phyloP scores from a whole-genome alignment of 169 alveolate species.

The Eimeria mitis region DNA sequence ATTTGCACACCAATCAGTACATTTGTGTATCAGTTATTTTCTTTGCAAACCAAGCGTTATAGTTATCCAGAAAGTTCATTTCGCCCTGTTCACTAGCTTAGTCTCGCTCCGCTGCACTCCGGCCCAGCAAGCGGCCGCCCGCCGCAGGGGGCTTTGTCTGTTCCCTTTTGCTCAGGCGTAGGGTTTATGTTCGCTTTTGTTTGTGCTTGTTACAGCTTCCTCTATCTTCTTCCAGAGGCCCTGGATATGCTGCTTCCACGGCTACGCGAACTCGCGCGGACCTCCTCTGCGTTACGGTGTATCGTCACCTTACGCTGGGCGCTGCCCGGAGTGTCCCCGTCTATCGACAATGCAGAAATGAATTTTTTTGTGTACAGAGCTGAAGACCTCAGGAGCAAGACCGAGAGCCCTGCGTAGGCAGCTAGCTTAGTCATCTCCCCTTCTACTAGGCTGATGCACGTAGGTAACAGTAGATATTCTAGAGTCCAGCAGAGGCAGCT shows the following conservation, averaged over 20 bases:
- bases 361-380: background rate
- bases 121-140: background rate
- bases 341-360: background rate
- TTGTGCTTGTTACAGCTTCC: background rate
- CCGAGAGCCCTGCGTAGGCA: background rate
- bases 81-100: too few relatives aligned
- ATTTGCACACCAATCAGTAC: too few relatives aligned
- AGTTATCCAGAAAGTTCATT: too few relatives aligned
- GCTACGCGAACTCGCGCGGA: background rate
- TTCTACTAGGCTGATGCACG: background rate
- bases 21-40: too few relatives aligned
- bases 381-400: background rate
- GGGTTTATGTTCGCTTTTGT: background rate
- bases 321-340: background rate
- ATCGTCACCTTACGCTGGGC: constrained; percentile 34
- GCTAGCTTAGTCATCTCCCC: background rate
- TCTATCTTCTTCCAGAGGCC: constrained; percentile 64
- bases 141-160: background rate
- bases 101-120: background rate
- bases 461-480: background rate
- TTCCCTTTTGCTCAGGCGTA: too few relatives aligned
- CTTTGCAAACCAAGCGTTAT: too few relatives aligned
- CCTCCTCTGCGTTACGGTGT: constrained; percentile 11
- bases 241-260: constrained; percentile 10
- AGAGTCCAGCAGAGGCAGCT: background rate